Evolutionary conservation across 768 basidiomycete genomes (phyloP), one percentile per base, ranked within the genome.

Genomic region (Lepiota subincarnata): DNA sequence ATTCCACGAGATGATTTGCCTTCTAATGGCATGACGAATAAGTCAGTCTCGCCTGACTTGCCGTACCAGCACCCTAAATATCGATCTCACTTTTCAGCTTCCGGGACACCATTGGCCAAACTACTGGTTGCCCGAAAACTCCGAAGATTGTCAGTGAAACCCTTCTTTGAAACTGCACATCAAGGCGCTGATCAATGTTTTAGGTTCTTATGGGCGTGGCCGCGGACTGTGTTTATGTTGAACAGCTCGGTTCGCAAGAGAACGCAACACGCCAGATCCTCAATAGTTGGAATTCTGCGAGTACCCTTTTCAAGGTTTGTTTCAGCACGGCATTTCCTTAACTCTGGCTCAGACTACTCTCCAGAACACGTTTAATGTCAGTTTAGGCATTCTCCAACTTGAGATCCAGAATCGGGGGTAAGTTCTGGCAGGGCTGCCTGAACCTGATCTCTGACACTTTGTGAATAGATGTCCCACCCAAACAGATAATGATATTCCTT

Each of bases 131-230:
- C 66, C 87, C 90, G 2, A 81, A 68, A 49, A 71, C 77, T 0
- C 86, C 87, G 68, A 81, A 82, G 73, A 80, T 92, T 60, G 82
- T 84, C 62, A 59, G 81, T 70, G 11, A 16, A 19, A 37, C 22
- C 18, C 11, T 16, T 1, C 22, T 53, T 45, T 11, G 6, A 16
- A 18, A 19, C 55, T 37, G 24, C 38, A 14, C 48, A 39, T 31
- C 11, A 37, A 44, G 48, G 28, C 20, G 16, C 31, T 56, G 45
- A 54, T 48, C 46, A 43, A 31, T 47, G 31, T 20, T 14, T 14
- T 44, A 82, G 80, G 60, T 82, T 20, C 92, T 86, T 65, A 85
- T 93, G 82, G 92, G 92, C 20, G 87, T 92, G 51, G 92, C 92
- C 0, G 86, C 91, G 4, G 92, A 94, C 65, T 94, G 92, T 69